Evolutionary conservation across 2,329 filamentous ascomycete species (phyloP), one percentile per base, ranked within the genome.

Genomic region (Sordariomycetes sp.): DNA sequence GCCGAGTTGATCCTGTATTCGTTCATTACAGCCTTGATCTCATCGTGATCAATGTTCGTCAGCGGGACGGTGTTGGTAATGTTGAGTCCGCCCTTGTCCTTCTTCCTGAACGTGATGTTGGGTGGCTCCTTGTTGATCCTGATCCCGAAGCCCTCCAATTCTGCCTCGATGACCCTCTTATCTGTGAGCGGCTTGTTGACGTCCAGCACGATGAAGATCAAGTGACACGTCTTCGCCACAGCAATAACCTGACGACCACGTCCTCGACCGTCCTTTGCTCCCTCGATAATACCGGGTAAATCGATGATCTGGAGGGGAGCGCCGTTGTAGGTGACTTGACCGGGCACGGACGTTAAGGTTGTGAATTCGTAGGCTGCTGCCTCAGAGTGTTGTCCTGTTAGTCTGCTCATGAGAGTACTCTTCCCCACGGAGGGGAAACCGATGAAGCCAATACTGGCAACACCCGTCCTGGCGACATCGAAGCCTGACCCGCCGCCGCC

Each of bases 31-130:
- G 92, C 92, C 66, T 86, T 93, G 70, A 98, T 94, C 67, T 98
- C 92, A 53, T 94, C 92, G 46, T 87, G 73, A 57, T 92, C 85
- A 51, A 98, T 94, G 61, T 98, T 86, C 17, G 82, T 82, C 46
- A 98, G 68, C 5, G 88, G 86, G 29, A 92, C 82, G 3, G 92
- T 98, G 61, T 78, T 92, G n/a, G 88, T 94, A 53, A 98, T 92
- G 53, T 85, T 88, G 53, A 98, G 78, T 23, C 92, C 92, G 47
- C 92, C 92, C 54, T 96, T 96, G 63, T 98, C 92, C 70, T 98
- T 98, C 72, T 98, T 98, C 65, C 82, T 93, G 70, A 95, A 94
- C n/a, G 92, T 85, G 51, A 98, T 98, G 58, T 98, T 98, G 26
- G 92, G 92, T 18, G 92, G 92, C 48, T 79, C 66, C 68, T 96